These are phyloP conservation scores for Fraxinus ornus DNA, from an alignment of 305 asterid species.

Conservation along the genomic window DNA sequence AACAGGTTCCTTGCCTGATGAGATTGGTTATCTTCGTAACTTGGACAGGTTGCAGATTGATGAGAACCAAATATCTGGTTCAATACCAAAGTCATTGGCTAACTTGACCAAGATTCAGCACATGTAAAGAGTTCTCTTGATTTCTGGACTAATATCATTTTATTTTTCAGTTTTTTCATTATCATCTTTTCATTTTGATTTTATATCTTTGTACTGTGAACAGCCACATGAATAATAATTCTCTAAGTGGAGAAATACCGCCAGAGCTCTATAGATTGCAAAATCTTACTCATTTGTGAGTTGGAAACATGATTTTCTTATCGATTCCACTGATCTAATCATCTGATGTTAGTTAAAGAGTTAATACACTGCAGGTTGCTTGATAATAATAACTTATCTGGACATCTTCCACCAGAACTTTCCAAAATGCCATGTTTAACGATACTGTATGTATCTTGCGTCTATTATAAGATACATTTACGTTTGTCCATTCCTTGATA, in stretches of 20 bases:
- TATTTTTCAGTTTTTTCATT: neutral
- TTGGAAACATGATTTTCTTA: slow-evolving; percentile 2
- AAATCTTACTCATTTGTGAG: slow-evolving; percentile 57
- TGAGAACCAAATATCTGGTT: slow-evolving; percentile 78
- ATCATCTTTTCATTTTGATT: neutral
- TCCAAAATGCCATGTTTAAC: slow-evolving; percentile 38
- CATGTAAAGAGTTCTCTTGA: slow-evolving; percentile 49
- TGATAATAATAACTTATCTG: slow-evolving; percentile 61
- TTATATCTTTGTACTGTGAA: slow-evolving; percentile 6
- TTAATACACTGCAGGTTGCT: slow-evolving; percentile 43
- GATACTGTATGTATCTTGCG: slow-evolving; percentile 48
- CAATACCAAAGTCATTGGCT: slow-evolving; percentile 71
- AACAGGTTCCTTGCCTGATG: slow-evolving; percentile 83
- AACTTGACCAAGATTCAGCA: slow-evolving; percentile 59
- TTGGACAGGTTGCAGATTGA: slow-evolving; percentile 86
- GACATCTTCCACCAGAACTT: slow-evolving; percentile 59
- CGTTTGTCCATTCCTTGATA: neutral
- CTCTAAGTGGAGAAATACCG: slow-evolving; percentile 61
- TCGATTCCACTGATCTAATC: slow-evolving; percentile 3
- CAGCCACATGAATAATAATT: slow-evolving; percentile 74
- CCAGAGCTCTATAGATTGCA: slow-evolving; percentile 51
- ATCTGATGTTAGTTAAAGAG: slow-evolving; percentile 6
- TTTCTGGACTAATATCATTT: slow-evolving; percentile 16
- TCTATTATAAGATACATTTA: neutral
- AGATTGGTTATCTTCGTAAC: slow-evolving; percentile 73